Evolutionary conservation across 257 asterid genomes (phyloP).

Genomic region (Primulina eburnea): DNA sequence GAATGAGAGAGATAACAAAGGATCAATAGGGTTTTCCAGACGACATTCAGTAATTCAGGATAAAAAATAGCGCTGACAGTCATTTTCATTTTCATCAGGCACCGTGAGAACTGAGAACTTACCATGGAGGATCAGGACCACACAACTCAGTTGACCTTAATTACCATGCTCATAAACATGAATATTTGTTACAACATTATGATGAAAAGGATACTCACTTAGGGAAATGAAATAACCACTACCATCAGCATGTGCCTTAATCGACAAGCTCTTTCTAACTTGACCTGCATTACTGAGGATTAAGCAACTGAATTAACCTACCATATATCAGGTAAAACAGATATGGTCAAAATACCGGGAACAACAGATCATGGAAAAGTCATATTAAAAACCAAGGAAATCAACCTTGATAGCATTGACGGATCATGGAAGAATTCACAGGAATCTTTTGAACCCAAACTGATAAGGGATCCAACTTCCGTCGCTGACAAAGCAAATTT

Average conservation of each 20-base stretch:
- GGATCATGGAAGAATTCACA: slow-evolving; percentile 96
- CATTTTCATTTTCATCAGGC: slow-evolving; percentile 3
- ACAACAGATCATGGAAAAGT: slow-evolving; percentile 2
- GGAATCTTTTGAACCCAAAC: slow-evolving; percentile 65
- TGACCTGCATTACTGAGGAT: slow-evolving; percentile 82
- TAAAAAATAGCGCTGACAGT: neutral
- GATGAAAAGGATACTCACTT: slow-evolving; percentile 47
- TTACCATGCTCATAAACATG: neutral
- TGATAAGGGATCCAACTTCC: slow-evolving; percentile 88
- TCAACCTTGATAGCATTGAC: slow-evolving; percentile 77
- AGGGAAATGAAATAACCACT: slow-evolving; percentile 73
- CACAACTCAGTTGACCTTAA: neutral
- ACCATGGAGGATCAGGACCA: neutral
- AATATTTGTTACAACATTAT: slow-evolving; percentile 14
- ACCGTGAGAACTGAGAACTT: neutral
- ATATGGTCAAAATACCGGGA: slow-evolving; percentile 12
- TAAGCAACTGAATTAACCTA: slow-evolving; percentile 11
- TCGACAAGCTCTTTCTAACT: slow-evolving; percentile 77
- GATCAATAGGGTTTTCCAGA: neutral
- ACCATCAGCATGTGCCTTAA: slow-evolving; percentile 71
- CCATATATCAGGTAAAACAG: neutral
- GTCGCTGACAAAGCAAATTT: slow-evolving; percentile 81
- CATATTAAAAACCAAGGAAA: slow-evolving; percentile 16
- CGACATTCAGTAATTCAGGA: slow-evolving; percentile 3
- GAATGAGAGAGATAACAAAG: slow-evolving; percentile 1